Conservation (phyloP, 169 alveolate genomes). For the Perkinsus olseni region DNA sequence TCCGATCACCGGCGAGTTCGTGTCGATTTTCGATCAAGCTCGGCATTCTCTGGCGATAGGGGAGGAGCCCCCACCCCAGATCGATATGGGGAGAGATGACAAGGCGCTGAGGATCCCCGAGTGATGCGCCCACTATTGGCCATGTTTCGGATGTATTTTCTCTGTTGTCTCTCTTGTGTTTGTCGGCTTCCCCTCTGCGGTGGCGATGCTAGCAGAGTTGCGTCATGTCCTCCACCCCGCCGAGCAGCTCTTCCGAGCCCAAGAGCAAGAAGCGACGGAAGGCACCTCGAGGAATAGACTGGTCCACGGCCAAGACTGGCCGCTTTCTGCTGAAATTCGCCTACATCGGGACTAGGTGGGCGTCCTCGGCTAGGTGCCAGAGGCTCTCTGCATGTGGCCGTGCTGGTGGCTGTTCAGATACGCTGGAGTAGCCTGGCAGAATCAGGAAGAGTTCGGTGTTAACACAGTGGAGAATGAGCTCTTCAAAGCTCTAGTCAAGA, state of each 20-base stretch:
- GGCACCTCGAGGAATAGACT: slow-evolving; percentile 15
- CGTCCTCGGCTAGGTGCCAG: no score
- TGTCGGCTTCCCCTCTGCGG: no score
- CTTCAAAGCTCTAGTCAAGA: slow-evolving; percentile 17
- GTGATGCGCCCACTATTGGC: not conserved
- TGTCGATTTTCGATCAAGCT: not conserved
- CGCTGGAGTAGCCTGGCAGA: slow-evolving; percentile 30
- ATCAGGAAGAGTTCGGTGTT: slow-evolving; percentile 7
- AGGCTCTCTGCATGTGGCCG: no score
- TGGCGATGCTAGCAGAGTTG: no score
- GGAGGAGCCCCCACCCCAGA: not conserved
- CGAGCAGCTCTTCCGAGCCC: not conserved
- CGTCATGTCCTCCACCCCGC: not conserved
- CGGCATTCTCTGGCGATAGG: not conserved
- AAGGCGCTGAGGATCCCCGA: not conserved
- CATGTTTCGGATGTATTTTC: not conserved
- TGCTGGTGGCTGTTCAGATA: not conserved
- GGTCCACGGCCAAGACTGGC: slow-evolving; percentile 18
- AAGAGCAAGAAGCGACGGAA: not conserved
- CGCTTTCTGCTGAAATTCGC: slow-evolving; percentile 22
- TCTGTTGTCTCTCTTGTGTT: no score
- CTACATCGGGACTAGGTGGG: slow-evolving; percentile 23
- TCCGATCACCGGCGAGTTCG: not conserved
- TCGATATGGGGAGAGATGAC: not conserved
- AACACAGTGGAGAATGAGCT: slow-evolving; percentile 30